A percentile compares a stretch with the other conserved stretches of the same genome.
These are phyloP conservation scores for Zasmidium angulare DNA, from an alignment of 2,329 filamentous ascomycete species.

Conservation along the genomic window DNA sequence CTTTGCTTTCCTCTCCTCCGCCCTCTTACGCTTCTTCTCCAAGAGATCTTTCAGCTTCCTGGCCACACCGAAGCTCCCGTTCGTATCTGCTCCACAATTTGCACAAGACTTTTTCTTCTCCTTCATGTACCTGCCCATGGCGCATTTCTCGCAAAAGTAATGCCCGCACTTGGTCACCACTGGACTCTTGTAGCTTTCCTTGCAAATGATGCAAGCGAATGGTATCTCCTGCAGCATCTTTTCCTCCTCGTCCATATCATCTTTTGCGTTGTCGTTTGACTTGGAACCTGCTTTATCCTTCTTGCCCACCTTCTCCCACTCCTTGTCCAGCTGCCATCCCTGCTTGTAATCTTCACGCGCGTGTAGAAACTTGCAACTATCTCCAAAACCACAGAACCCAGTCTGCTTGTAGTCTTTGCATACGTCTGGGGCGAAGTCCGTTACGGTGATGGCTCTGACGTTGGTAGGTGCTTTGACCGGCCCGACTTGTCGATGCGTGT, in stretches of 20 bases:
- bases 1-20: conserved; percentile 57
- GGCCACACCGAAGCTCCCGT: conserved; percentile 85
- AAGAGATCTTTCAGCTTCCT: conserved; percentile 80
- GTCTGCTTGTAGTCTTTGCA: conserved; percentile 94
- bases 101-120: conserved; percentile 80
- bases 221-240: conserved; percentile 79
- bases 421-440: conserved; percentile 86
- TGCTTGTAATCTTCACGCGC: conserved; percentile 77
- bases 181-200: conserved; percentile 72
- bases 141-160: conserved; percentile 93
- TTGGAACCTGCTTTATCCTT: conserved; percentile 54
- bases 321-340: conserved; percentile 91
- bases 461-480: conserved; percentile 88
- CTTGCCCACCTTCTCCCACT: conserved; percentile 83
- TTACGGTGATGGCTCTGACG: conserved; percentile 84
- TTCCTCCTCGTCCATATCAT: conserved; percentile 61
- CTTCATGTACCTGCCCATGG: conserved; percentile 77
- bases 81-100: conserved; percentile 79
- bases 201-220: conserved; percentile 86
- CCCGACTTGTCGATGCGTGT: conserved; percentile 67
- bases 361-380: conserved; percentile 80
- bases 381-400: conserved; percentile 70
- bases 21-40: conserved; percentile 67
- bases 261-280: conserved; percentile 53
- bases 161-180: conserved; percentile 89